Conservation (phyloP, 164 flowering plant genomes). For the Macadamia integrifolia region DNA sequence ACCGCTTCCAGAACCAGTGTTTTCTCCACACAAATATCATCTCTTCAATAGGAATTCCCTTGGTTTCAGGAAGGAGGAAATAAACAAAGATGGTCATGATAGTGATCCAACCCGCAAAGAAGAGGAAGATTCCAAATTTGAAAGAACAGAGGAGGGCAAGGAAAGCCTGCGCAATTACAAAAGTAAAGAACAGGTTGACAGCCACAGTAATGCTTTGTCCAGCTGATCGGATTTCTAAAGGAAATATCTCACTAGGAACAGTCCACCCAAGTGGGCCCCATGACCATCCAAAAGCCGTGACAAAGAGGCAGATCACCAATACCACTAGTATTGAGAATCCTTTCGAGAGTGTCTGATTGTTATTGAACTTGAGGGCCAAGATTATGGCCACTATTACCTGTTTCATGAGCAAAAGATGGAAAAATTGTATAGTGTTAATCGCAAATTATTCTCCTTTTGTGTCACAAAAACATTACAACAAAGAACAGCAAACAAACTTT, state of each 20-base stretch:
- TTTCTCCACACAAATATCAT: conserved; percentile 51
- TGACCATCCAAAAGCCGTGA: conserved; percentile 59
- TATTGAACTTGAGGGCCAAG: conserved; percentile 65
- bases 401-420: conserved; percentile 9
- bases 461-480: no score
- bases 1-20: conserved; percentile 61
- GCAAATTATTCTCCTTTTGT: no score
- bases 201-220: conserved; percentile 58
- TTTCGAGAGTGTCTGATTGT: conserved; percentile 44
- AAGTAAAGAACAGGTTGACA: conserved; percentile 54
- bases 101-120: conserved; percentile 57
- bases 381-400: conserved; percentile 67
- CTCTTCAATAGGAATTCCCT: conserved; percentile 59
- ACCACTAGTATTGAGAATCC: conserved; percentile 63
- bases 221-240: conserved; percentile 48
- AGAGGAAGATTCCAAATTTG: conserved; percentile 50
- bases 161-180: conserved; percentile 46
- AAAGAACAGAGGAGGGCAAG: conserved; percentile 42
- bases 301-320: conserved; percentile 65
- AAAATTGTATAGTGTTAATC: neutral
- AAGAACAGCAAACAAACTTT: no score
- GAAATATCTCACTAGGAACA: conserved; percentile 55
- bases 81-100: conserved; percentile 50
- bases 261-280: conserved; percentile 70
- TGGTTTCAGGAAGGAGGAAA: conserved; percentile 53